phyloP scores from a whole-genome alignment of 2,329 filamentous ascomycete genomes.

The Colletotrichum scovillei region DNA sequence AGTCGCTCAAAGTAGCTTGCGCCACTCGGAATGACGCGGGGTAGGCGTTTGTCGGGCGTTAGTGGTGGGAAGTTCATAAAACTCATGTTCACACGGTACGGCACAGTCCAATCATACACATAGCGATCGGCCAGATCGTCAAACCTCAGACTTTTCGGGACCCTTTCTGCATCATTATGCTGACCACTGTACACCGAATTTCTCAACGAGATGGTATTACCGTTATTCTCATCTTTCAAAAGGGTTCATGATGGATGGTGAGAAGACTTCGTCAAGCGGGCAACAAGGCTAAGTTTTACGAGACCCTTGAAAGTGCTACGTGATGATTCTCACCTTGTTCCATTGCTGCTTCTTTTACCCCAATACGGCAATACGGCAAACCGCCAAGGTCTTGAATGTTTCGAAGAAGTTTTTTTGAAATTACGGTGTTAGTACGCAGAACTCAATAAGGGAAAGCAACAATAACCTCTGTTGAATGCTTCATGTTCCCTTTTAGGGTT shows the following conservation, averaged over 20 bases:
- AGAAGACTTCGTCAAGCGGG: too few relatives aligned
- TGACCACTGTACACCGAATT: neutral
- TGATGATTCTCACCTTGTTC: too few relatives aligned
- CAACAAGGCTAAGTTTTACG: too few relatives aligned
- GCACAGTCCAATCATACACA: constrained; percentile 23
- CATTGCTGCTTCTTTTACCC: too few relatives aligned
- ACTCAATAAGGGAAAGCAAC: neutral
- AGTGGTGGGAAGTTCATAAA: constrained; percentile 12
- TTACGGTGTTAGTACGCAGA: neutral
- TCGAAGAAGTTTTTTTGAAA: neutral
- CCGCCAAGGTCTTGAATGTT: too few relatives aligned
- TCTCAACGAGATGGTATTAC: too few relatives aligned
- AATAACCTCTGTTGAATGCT: neutral
- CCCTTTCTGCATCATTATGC: constrained; percentile 32
- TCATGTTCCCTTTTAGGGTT: neutral
- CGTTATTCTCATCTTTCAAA: neutral
- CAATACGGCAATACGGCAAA: too few relatives aligned
- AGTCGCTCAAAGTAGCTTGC: neutral
- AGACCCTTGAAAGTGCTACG: too few relatives aligned
- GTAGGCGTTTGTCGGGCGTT: neutral
- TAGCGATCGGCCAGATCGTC: constrained; percentile 14
- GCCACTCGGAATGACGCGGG: constrained; percentile 17
- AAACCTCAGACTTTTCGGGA: neutral
- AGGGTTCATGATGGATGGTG: too few relatives aligned
- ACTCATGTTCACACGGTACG: neutral